A percentile compares a stretch with the other conserved stretches of the same genome.
phyloP scores from a whole-genome alignment of 208 protist species.

The Zelonia costaricensis region DNA sequence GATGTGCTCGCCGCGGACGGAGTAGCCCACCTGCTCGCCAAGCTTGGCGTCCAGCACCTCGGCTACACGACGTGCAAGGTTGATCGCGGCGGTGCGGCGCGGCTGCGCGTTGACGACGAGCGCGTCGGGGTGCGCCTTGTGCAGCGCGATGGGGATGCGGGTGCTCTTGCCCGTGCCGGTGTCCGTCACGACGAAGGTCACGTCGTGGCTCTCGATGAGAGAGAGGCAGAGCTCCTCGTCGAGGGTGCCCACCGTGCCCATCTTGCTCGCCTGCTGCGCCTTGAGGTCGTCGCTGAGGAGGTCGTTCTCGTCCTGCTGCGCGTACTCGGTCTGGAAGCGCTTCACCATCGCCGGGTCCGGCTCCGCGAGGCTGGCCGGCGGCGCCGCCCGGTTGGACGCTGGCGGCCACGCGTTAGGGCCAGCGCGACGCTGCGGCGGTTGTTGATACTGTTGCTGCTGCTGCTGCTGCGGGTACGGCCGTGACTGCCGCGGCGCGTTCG shows the following conservation, averaged over 20 bases:
- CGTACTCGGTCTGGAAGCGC: slow-evolving; percentile 63
- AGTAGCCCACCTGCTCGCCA: slow-evolving; percentile 75
- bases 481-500: no score
- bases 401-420: background rate
- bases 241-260: slow-evolving; percentile 50
- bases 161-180: slow-evolving; percentile 91
- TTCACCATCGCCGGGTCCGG: slow-evolving; percentile 31
- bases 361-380: background rate
- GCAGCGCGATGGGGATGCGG: slow-evolving; percentile 74
- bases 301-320: slow-evolving; percentile 46
- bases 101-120: slow-evolving; percentile 77
- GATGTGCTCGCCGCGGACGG: slow-evolving; percentile 73
- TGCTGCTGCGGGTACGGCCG: background rate
- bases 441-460: slow-evolving; percentile 26
- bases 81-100: slow-evolving; percentile 80
- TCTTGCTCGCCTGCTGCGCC: slow-evolving; percentile 28
- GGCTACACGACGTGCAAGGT: slow-evolving; percentile 72
- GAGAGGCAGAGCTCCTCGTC: slow-evolving; percentile 51
- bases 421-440: slow-evolving; percentile 21
- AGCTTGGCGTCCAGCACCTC: slow-evolving; percentile 42
- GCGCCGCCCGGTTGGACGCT: no score
- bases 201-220: slow-evolving; percentile 75
- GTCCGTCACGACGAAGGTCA: slow-evolving; percentile 87
- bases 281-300: slow-evolving; percentile 33
- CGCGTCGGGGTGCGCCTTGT: slow-evolving; percentile 38